Percentiles rank a stretch among this genome's conserved stretches.
Conservation (phyloP, 2,329 filamentous ascomycete genomes). For the Hysterium pulicare region DNA sequence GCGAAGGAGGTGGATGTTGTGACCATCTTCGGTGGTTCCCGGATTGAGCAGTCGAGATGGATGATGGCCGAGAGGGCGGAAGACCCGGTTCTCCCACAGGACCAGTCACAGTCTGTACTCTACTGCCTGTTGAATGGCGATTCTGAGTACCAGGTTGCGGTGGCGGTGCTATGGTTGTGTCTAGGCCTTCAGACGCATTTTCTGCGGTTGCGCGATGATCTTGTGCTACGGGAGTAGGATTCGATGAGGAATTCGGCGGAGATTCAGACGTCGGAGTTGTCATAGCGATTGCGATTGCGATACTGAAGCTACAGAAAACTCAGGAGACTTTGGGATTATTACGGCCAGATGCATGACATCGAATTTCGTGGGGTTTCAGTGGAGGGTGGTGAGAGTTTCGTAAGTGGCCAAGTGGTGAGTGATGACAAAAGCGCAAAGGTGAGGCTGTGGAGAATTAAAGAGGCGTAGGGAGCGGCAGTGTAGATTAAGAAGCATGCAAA, state of each 20-base stretch:
- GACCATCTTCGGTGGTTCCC: conserved; percentile 50
- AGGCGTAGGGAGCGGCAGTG: neutral
- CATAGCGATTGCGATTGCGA: conserved; percentile 27
- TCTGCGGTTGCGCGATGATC: conserved; percentile 73
- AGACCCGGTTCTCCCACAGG: conserved; percentile 47
- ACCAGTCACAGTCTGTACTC: conserved; percentile 41
- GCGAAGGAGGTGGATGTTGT: conserved; percentile 54
- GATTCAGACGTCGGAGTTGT: conserved; percentile 20
- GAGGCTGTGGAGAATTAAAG: neutral
- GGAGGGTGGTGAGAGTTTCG: conserved; percentile 11
- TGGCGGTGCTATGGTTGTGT: conserved; percentile 25
- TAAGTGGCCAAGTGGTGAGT: conserved; percentile 6
- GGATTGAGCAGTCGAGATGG: conserved; percentile 37
- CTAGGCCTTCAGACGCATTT: conserved; percentile 51
- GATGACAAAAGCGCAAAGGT: neutral
- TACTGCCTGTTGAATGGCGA: conserved; percentile 33
- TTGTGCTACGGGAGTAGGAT: conserved; percentile 27
- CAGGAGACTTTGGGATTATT: conserved; percentile 12
- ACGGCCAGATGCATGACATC: conserved; percentile 34
- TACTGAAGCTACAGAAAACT: conserved; percentile 19
- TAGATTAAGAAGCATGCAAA: neutral
- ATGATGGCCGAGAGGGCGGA: conserved; percentile 46
- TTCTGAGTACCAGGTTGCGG: conserved; percentile 18
- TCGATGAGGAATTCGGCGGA: conserved; percentile 13
- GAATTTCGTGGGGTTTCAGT: conserved; percentile 9